Percentiles rank a stretch among this genome's conserved stretches.
These are phyloP conservation scores for Orbilia oligospora DNA, from an alignment of 2,329 filamentous ascomycete species.

Conservation along the genomic window DNA sequence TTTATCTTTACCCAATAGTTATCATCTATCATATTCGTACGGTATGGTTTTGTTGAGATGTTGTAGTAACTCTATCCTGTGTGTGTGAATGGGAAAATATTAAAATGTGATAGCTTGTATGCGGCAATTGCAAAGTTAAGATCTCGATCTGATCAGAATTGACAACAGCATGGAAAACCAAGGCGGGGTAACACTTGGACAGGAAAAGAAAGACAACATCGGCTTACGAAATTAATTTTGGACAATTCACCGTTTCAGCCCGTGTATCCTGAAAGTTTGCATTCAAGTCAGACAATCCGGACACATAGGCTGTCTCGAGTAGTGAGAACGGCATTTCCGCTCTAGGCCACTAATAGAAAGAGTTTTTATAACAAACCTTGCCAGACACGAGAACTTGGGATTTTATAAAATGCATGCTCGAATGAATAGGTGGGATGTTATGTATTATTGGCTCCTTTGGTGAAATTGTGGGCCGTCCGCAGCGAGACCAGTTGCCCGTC, in stretches of 20 bases:
- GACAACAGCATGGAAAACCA: conserved; percentile 8
- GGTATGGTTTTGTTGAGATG: conserved; percentile 4
- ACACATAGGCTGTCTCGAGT: conserved; percentile 4
- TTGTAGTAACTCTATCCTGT: conserved; percentile 4
- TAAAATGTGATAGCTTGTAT: conserved; percentile 22
- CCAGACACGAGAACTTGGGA: conserved; percentile 47
- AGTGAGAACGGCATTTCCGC: background rate
- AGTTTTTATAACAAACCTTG: conserved; percentile 47
- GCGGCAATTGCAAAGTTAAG: conserved; percentile 12
- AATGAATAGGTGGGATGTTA: conserved; percentile 13
- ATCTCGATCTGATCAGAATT: conserved; percentile 8
- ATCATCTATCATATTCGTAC: conserved; percentile 25
- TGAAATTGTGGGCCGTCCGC: conserved; percentile 1
- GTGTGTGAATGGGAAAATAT: conserved; percentile 29
- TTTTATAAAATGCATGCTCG: conserved; percentile 35
- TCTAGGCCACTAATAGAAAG: conserved; percentile 31
- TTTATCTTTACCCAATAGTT: conserved; percentile 41
- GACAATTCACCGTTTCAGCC: conserved; percentile 22
- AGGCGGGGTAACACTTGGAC: conserved; percentile 11
- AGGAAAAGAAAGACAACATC: conserved; percentile 14
- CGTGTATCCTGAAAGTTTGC: conserved; percentile 7
- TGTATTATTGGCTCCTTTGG: conserved; percentile 4
- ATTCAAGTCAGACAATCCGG: conserved; percentile 16
- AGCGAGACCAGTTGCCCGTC: background rate
- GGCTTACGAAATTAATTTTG: conserved; percentile 10